Conservation (phyloP, 805 yeast genomes). For the Saccharomycopsis babjevae region DNA sequence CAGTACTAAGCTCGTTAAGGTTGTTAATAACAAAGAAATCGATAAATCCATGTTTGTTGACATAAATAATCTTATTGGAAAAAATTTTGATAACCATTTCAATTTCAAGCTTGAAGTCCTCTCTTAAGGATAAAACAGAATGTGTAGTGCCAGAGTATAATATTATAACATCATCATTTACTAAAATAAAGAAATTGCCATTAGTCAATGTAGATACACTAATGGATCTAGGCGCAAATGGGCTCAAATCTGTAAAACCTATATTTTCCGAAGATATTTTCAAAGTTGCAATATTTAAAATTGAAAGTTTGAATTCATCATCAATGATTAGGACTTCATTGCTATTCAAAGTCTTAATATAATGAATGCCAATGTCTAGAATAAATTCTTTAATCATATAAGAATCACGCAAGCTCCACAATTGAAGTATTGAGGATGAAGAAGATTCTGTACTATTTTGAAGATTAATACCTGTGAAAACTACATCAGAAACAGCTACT, state of each 20-base stretch:
- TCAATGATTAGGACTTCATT: neutral
- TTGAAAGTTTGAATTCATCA: neutral
- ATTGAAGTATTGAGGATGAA: neutral
- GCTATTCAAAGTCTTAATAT: neutral
- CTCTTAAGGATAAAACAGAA: neutral
- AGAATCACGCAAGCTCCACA: slow-evolving; percentile 8
- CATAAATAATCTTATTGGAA: slow-evolving; percentile 15
- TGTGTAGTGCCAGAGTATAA: neutral
- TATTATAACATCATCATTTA: neutral
- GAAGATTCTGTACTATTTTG: neutral
- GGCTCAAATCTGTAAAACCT: neutral
- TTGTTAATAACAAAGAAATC: slow-evolving; percentile 5
- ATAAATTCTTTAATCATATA: neutral
- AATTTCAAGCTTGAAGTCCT: neutral
- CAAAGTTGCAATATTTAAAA: neutral
- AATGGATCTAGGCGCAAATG: neutral
- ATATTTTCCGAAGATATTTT: neutral
- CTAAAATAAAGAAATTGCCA: slow-evolving; percentile 2
- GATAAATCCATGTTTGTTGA: slow-evolving; percentile 11
- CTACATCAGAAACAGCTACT: neutral
- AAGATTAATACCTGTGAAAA: neutral
- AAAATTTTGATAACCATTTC: slow-evolving; percentile 17
- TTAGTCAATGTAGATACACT: slow-evolving; percentile 4
- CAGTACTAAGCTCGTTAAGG: neutral
- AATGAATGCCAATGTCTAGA: neutral